Conservation (phyloP, 2,329 filamentous ascomycete species). For the Xylaria sp. region DNA sequence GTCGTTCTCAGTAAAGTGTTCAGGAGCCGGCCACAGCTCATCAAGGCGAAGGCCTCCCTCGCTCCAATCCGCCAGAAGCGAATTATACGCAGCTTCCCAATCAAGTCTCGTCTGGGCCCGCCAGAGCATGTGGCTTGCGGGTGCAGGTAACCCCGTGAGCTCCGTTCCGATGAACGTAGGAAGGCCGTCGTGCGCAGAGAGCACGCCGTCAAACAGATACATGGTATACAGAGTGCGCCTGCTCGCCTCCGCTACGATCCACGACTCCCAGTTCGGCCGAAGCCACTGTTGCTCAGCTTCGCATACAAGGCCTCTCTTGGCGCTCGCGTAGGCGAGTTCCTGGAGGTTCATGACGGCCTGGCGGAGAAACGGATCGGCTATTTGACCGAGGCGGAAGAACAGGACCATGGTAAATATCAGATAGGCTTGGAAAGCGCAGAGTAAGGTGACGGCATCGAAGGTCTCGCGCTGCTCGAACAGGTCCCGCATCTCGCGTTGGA, state of each 20-base stretch:
- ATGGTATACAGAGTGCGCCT: slow-evolving; percentile 62
- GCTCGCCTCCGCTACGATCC: slow-evolving; percentile 65
- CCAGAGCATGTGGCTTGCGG: slow-evolving; percentile 58
- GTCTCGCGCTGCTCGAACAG: slow-evolving; percentile 48
- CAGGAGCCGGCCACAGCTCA: slow-evolving; percentile 61
- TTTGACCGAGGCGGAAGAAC: slow-evolving; percentile 54
- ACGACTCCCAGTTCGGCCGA: slow-evolving; percentile 63
- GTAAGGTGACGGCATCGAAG: slow-evolving; percentile 49
- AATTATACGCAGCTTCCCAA: slow-evolving; percentile 60
- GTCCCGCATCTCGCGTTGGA: slow-evolving; percentile 58
- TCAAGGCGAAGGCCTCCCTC: slow-evolving; percentile 58
- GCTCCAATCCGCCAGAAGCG: slow-evolving; percentile 56
- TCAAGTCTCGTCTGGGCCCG: slow-evolving; percentile 48
- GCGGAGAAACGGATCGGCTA: slow-evolving; percentile 51
- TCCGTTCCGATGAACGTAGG: slow-evolving; percentile 63
- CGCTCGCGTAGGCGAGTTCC: slow-evolving; percentile 58
- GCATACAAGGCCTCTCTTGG: slow-evolving; percentile 57
- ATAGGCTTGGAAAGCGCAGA: slow-evolving; percentile 64
- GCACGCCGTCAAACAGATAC: slow-evolving; percentile 65
- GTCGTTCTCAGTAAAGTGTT: slow-evolving; percentile 47
- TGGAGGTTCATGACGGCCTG: slow-evolving; percentile 62
- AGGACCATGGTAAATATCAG: slow-evolving; percentile 63
- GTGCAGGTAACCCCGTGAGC: slow-evolving; percentile 57
- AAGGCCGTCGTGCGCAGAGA: slow-evolving; percentile 56
- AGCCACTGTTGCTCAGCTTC: slow-evolving; percentile 53